Base-by-base conservation (phyloP, 1,284 basidiomycete species). In the Coriolopsis trogii region DNA sequence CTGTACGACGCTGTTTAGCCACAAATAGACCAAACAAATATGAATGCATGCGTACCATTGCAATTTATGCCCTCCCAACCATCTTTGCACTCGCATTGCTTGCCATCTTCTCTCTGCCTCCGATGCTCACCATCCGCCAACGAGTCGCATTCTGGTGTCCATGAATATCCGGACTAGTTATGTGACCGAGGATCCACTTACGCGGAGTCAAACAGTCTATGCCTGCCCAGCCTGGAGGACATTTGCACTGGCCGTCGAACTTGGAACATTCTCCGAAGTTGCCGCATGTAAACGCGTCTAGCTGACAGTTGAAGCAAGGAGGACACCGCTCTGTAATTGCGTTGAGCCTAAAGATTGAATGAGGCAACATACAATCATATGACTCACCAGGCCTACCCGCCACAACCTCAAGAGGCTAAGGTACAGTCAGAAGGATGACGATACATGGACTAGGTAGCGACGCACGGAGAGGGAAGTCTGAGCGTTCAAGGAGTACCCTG, bases 31-130 rank as follows among this genome's bases (percentile, higher is more conserved):
- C 3, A 18, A 10, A 42, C 18, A 41, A 12, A 15, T 41, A 4
- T 4, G 21, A 33, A n/a, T n/a, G 7, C 13, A n/a, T 26, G 67
- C 81, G 56, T 51, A 94, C 93, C 93, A 70, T 98, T 97, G 73
- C 95, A 98, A 67, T 98, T 98, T 60, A 98, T 89, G 12, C 96
- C 95, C 41, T 80, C 82, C 95, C 95, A 99, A 0, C 95, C 95
- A 1, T 94, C 89, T 61, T 89, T 91, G 68, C 96, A 99, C 28
- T 93, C 76, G 70, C 96, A 98, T 7, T 82, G 71, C 58, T 87
- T 78, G 2, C 85, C 89, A 9, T 85, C 81, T 41, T 88, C 86
- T 50, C 95, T 79, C 21, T 94, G 85, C 51, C 85, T 85, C 16
- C 96, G 83, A 51, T 91, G 85, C 41, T 88, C 85, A 0, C 95